Percentiles rank a stretch among this genome's conserved stretches.
Evolutionary conservation across 257 asterid genomes (phyloP).

Genomic region (Nyctanthes arbortristis): DNA sequence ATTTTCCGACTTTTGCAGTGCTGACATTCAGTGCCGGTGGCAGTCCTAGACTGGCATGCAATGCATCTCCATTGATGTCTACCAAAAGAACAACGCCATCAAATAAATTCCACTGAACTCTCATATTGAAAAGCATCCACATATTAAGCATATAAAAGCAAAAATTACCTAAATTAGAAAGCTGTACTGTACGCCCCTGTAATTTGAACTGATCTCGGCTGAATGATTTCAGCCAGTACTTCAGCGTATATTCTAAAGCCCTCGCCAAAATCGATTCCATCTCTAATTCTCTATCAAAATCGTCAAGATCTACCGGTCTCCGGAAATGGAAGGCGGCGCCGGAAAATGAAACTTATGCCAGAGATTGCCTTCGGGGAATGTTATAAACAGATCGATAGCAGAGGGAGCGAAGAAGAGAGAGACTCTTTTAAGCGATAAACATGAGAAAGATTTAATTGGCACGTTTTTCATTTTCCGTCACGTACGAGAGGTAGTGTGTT

Average conservation of each 20-base stretch:
- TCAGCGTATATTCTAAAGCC: slow-evolving; percentile 89
- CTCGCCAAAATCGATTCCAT: slow-evolving; percentile 92
- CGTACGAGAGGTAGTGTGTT: slow-evolving; percentile 43
- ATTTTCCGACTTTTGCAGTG: slow-evolving; percentile 82
- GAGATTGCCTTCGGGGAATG: slow-evolving; percentile 26
- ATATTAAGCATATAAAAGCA: not conserved
- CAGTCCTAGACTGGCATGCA: slow-evolving; percentile 90
- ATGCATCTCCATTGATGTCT: slow-evolving; percentile 91
- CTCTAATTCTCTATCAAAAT: slow-evolving; percentile 25
- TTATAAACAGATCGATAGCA: slow-evolving; percentile 41
- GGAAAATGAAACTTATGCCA: too few relatives aligned
- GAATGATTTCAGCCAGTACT: slow-evolving; percentile 93
- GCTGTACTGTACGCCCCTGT: slow-evolving; percentile 85
- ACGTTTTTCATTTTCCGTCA: slow-evolving; percentile 42
- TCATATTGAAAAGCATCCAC: slow-evolving; percentile 23
- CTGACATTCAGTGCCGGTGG: slow-evolving; percentile 94
- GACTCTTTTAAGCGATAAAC: slow-evolving; percentile 29
- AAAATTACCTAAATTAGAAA: slow-evolving; percentile 74
- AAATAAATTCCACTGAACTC: slow-evolving; percentile 17
- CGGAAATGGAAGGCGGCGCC: slow-evolving; percentile 6
- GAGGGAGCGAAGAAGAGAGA: slow-evolving; percentile 27
- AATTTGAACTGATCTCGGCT: slow-evolving; percentile 93
- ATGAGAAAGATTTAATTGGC: slow-evolving; percentile 29
- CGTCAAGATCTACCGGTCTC: slow-evolving; percentile 22
- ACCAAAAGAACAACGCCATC: slow-evolving; percentile 19